phyloP scores from a whole-genome alignment of 345 rosid species.

The Syzygium jambos region DNA sequence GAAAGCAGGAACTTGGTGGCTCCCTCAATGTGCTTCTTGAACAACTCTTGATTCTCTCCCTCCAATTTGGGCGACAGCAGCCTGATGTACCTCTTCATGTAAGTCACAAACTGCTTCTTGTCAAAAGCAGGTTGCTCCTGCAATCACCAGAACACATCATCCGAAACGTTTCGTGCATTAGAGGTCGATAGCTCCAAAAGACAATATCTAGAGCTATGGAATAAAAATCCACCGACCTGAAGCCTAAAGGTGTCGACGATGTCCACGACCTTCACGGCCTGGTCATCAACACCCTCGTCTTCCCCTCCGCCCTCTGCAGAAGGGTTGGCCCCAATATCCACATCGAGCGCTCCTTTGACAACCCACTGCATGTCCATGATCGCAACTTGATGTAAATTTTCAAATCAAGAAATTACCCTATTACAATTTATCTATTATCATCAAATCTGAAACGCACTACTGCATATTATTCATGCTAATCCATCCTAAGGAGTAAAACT shows the following conservation, averaged over 20 bases:
- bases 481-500: neutral
- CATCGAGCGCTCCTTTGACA: conserved; percentile 65
- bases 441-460: neutral
- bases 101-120: conserved; percentile 70
- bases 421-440: neutral
- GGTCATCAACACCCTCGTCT: conserved; percentile 91
- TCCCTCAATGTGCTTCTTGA: conserved; percentile 82
- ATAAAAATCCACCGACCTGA: conserved; percentile 39
- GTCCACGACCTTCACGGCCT: conserved; percentile 75
- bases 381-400: neutral
- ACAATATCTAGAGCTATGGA: neutral
- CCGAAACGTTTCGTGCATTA: neutral
- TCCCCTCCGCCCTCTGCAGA: conserved; percentile 82
- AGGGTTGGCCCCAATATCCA: conserved; percentile 96
- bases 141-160: neutral
- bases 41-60: conserved; percentile 36
- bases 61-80: conserved; percentile 49
- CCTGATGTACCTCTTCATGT: conserved; percentile 72
- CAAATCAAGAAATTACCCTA: neutral
- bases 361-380: conserved; percentile 50
- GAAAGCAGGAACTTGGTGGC: conserved; percentile 81
- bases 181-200: neutral
- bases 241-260: conserved; percentile 96
- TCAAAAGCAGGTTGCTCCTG: conserved; percentile 95
- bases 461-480: neutral